These are phyloP conservation scores for Eimeria maxima DNA, from an alignment of 169 alveolate genomes.

Conservation along the genomic window DNA sequence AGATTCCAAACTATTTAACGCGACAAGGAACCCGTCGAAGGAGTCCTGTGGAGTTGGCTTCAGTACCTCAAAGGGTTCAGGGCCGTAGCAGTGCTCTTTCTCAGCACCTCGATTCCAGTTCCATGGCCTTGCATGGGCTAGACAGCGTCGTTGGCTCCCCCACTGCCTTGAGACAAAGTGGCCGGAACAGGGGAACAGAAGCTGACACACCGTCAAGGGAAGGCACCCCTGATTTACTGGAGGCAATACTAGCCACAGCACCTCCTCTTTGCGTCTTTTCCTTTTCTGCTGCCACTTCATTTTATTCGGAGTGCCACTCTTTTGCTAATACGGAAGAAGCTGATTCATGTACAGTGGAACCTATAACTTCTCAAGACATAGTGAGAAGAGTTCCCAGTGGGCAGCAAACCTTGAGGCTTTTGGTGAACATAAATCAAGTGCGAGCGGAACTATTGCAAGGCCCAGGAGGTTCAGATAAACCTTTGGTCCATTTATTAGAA, in stretches of 20 bases:
- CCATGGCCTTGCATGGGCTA: not conserved
- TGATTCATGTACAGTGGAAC: not conserved
- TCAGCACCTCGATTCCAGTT: not conserved
- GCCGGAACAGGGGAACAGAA: not conserved
- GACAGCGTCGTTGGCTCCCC: conserved; percentile 24
- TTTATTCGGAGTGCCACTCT: conserved; percentile 50
- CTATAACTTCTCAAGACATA: not conserved
- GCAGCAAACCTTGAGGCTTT: conserved; percentile 13
- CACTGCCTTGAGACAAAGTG: not conserved
- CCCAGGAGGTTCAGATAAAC: not conserved
- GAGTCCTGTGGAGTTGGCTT: not conserved
- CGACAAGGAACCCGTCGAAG: not conserved
- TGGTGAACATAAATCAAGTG: not conserved
- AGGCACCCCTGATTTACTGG: not conserved
- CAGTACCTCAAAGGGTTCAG: not conserved
- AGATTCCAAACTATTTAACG: not conserved
- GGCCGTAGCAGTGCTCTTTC: not conserved
- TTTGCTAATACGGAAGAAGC: not conserved
- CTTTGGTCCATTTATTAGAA: not conserved
- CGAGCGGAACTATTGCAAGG: conserved; percentile 33
- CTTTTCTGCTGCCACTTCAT: not conserved
- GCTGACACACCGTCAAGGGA: not conserved
- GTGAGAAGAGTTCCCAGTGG: not conserved
- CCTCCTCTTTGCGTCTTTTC: conserved; percentile 48
- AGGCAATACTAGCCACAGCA: not conserved